Conservation (phyloP, 805 yeast species). For the Saccharomycopsis fermentans region DNA sequence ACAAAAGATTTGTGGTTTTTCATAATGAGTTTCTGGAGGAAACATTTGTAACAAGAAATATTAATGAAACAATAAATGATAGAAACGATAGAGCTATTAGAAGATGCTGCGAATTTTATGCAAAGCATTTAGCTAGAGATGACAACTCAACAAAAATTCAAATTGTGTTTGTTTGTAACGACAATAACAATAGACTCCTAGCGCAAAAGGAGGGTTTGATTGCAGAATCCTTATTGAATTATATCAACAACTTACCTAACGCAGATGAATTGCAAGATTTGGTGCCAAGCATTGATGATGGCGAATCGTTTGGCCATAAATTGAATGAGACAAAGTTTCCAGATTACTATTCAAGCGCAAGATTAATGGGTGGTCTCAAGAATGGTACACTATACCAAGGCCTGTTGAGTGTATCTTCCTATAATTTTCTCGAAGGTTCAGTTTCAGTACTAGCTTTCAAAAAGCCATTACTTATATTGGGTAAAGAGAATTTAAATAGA, state of each 20-base stretch:
- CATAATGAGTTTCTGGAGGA: constrained; percentile 82
- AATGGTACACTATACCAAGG: constrained; percentile 88
- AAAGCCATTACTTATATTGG: constrained; percentile 72
- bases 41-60: constrained; percentile 54
- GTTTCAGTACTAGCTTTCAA: constrained; percentile 63
- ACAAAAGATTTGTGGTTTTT: constrained; percentile 79
- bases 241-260: constrained; percentile 60
- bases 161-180: constrained; percentile 64
- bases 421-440: constrained; percentile 82
- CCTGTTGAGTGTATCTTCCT: constrained; percentile 64
- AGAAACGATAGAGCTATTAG: constrained; percentile 88
- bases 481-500: constrained; percentile 78
- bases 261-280: constrained; percentile 68
- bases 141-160: constrained; percentile 30
- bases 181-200: constrained; percentile 49
- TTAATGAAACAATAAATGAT: constrained; percentile 72
- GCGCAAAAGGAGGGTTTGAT: constrained; percentile 45
- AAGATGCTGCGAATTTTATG: constrained; percentile 61
- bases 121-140: constrained; percentile 43
- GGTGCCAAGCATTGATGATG: constrained; percentile 47
- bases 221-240: constrained; percentile 47
- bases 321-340: constrained; percentile 50
- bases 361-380: constrained; percentile 84
- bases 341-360: constrained; percentile 68
- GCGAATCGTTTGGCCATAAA: constrained; percentile 25